These are phyloP conservation scores for Trichosphaerium sp. DNA, from an alignment of 78 protist genomes.

Conservation along the genomic window DNA sequence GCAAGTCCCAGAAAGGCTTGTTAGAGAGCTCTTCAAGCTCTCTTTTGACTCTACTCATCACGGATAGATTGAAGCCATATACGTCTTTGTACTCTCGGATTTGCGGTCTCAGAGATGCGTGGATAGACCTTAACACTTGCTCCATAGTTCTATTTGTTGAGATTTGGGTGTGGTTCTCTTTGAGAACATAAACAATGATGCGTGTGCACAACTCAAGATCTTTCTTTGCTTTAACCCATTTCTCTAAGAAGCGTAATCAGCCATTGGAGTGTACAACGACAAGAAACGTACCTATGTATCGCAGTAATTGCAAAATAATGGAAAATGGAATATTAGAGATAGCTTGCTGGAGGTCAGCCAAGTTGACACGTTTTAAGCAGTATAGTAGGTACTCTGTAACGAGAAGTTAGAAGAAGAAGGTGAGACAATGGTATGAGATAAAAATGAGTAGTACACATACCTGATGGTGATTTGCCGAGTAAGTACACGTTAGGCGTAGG, in stretches of 20 bases:
- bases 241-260: background rate
- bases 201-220: background rate
- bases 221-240: background rate
- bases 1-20: constrained; percentile 24
- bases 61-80: constrained; percentile 41
- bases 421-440: too few relatives aligned
- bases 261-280: background rate
- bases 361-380: too few relatives aligned
- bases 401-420: too few relatives aligned
- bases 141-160: background rate
- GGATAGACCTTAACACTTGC: background rate
- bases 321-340: too few relatives aligned
- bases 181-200: background rate
- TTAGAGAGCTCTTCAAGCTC: constrained; percentile 25
- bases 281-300: too few relatives aligned
- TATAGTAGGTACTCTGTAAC: too few relatives aligned
- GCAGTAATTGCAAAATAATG: too few relatives aligned
- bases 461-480: too few relatives aligned
- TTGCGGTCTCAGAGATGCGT: background rate
- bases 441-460: too few relatives aligned
- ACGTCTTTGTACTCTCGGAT: constrained; percentile 3
- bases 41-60: constrained; percentile 9
- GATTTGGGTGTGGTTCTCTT: background rate
- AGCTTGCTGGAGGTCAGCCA: too few relatives aligned
- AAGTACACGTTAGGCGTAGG: too few relatives aligned